Base-by-base conservation (phyloP, 2,329 filamentous ascomycete genomes). In the Beauveria sp. region DNA sequence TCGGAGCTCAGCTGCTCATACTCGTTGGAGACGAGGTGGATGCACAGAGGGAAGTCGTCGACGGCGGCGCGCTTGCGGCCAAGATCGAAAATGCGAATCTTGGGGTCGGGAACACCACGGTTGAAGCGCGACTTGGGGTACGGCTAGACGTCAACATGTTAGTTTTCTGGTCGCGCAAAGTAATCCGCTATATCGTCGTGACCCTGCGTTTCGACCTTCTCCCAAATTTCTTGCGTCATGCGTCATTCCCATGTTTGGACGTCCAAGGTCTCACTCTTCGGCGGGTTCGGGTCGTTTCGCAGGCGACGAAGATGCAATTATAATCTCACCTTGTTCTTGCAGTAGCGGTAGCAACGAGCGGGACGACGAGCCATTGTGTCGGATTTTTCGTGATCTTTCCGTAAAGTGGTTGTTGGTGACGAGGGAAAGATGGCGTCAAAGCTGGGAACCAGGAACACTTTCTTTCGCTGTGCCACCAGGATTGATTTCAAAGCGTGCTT, bases 61-160 rank as follows among this genome's bases (percentile, higher is more conserved):
- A 98, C 95, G 80, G 88, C 92, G 74, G 95, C 95, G 80, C 90
- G 90, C 92, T 99, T 99, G 81, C 93, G 91, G 81, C 93, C 93
- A 72, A 97, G 89, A 84, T 96, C 93, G 86, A 96, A 99, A 86
- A 99, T 99, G 77, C 92, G 90, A 78, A 97, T 87, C 84, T 88
- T 88, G 71, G 85, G 83, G 79, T 88, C 84, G 76, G 85, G 84
- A 71, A 97, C 93, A 98, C 95, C 95, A 86, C 95, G 93, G 90
- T 99, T 99, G 90, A 98, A 99, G 75, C 95, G 91, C 74, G 93
- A 97, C 90, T 99, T 99, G 74, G 95, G 95, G 83, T 97, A 98
- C 80, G 93, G 91, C 89, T 95, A 61, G 16, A 22, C 59, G 24
- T 9, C 26, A 26, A n/a, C 16, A 30, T 24, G 12, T 61, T 43